Conservation (phyloP, 257 asterid species). For the Coffea eugenioides region DNA sequence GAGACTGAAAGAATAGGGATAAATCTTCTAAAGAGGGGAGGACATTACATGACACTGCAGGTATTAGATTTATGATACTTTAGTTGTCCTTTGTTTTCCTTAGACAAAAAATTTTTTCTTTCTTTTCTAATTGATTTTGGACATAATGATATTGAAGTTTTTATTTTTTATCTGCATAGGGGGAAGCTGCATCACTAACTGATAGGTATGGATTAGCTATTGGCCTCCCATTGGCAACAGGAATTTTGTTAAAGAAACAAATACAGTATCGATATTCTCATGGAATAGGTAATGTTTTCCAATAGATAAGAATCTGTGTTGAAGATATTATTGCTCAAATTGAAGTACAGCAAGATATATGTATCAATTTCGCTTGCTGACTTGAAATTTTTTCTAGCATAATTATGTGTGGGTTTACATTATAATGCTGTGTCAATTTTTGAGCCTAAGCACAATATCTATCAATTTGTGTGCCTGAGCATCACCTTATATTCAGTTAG, state of each 20-base stretch:
- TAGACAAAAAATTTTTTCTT: not conserved
- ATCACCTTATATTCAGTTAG: not conserved
- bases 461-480: not conserved
- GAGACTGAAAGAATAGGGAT: slow-evolving; percentile 82
- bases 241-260: slow-evolving; percentile 68
- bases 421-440: not conserved
- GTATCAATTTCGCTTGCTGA: not conserved
- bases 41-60: slow-evolving; percentile 98
- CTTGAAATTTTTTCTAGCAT: not conserved
- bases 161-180: slow-evolving; percentile 45
- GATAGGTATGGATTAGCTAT: slow-evolving; percentile 78
- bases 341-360: not conserved
- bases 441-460: not conserved
- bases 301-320: not conserved
- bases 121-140: not conserved
- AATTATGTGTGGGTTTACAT: not conserved
- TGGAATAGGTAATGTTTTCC: slow-evolving; percentile 59
- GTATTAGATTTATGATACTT: slow-evolving; percentile 28
- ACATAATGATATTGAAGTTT: slow-evolving; percentile 8
- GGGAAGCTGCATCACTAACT: slow-evolving; percentile 81
- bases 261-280: slow-evolving; percentile 73
- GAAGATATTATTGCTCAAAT: not conserved
- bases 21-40: slow-evolving; percentile 84
- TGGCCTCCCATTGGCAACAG: slow-evolving; percentile 77
- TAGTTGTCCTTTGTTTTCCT: not conserved